These are phyloP conservation scores for Penicillium carneum DNA, from an alignment of 2,329 filamentous ascomycete genomes.

Conservation along the genomic window DNA sequence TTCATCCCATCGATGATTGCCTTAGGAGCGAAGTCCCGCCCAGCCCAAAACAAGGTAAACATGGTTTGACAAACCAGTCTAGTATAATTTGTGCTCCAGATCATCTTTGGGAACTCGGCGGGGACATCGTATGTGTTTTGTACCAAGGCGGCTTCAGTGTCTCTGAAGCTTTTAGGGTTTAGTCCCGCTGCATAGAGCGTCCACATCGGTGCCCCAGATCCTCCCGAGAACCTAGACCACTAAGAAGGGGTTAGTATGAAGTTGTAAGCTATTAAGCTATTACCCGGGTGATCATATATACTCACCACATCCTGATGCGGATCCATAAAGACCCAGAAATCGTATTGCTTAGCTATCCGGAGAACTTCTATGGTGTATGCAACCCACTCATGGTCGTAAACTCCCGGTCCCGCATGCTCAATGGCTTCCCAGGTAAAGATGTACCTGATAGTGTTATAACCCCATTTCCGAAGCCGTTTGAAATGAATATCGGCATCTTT, in stretches of 20 bases:
- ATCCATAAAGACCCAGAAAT: conserved; percentile 98
- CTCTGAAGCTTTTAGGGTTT: conserved; percentile 82
- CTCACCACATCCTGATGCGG: conserved; percentile 94
- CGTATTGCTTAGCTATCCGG: conserved; percentile 83
- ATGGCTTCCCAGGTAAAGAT: conserved; percentile 99
- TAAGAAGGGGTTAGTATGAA: conserved; percentile 47
- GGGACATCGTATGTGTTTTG: conserved; percentile 92
- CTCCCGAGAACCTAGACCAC: conserved; percentile 94
- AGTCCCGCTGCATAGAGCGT: conserved; percentile 93
- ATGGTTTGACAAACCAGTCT: conserved; percentile 86
- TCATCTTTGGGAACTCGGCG: conserved; percentile 93
- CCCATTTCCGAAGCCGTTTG: conserved; percentile 81
- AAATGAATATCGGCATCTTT: conserved; percentile 88
- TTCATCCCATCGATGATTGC: conserved; percentile 94
- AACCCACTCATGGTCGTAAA: conserved; percentile 93
- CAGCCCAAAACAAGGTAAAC: conserved; percentile 92
- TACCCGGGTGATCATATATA: conserved; percentile 34
- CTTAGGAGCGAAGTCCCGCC: conserved; percentile 90
- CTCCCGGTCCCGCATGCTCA: conserved; percentile 86
- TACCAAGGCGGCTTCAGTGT: conserved; percentile 89
- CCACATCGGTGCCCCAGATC: conserved; percentile 96
- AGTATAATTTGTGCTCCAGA: conserved; percentile 97
- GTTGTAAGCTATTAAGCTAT: background rate
- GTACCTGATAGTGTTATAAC: conserved; percentile 96
- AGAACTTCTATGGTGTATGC: conserved; percentile 86